phyloP scores from a whole-genome alignment of 169 alveolate genomes.

The Cardiosporidium cionae region DNA sequence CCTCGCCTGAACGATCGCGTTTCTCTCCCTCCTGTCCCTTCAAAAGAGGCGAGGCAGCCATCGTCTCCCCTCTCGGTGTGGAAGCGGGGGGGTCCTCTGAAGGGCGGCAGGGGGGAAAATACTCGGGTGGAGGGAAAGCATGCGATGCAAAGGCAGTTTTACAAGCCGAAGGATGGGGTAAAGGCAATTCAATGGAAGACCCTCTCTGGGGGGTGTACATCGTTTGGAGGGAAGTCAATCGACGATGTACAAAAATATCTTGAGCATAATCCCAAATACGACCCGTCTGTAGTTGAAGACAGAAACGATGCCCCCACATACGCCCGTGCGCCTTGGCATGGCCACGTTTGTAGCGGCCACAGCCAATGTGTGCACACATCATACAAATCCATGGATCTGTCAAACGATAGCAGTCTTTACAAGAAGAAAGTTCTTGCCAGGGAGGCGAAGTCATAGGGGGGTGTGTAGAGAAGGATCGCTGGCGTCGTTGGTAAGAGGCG shows the following conservation, averaged over 20 bases:
- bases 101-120: no score
- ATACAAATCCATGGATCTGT: not conserved
- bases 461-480: not conserved
- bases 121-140: no score
- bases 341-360: not conserved
- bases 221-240: no score
- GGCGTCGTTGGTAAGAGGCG: not conserved
- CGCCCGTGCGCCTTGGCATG: not conserved
- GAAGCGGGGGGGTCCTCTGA: no score
- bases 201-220: no score
- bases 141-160: no score
- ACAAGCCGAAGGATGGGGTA: no score
- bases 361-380: not conserved
- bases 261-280: conserved; percentile 13
- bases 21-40: no score
- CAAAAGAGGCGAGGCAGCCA: no score
- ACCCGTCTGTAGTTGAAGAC: conserved; percentile 4
- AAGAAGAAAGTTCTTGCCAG: not conserved
- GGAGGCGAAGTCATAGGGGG: not conserved
- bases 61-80: no score
- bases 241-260: conserved; percentile 14
- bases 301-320: conserved; percentile 6
- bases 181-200: no score
- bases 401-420: not conserved
- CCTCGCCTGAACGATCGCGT: no score